Base-by-base conservation (phyloP, 345 rosid genomes). In the Carallia brachiata region DNA sequence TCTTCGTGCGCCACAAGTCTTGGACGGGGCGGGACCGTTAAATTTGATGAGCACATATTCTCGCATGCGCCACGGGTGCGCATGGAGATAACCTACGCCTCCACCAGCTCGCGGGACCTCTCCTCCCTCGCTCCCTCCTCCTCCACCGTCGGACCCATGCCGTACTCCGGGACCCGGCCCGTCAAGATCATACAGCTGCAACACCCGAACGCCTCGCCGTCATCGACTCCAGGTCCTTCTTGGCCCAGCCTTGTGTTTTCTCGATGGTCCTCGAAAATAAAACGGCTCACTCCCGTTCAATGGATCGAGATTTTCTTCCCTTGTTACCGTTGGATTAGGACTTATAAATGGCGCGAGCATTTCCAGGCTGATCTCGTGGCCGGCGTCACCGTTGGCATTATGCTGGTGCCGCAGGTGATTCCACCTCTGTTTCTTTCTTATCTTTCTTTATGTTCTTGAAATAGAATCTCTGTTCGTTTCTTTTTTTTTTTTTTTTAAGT, bases 371-470 rank as follows among this genome's bases (percentile, higher is more conserved):
- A 96, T 87, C 92, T 96, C 71, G 82, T 90, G 90, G 98, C 99
- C 19, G 99, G 99, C 19, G 65, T 78, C 71, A 92, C 99, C 80
- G 92, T 90, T 73, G 99, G 95, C 39, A 63, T 96, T 63, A 96
- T 96, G 99, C 98, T 96, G 48, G 97, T 96, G n/a, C 99, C 99
- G 12, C 99, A 96, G 98, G 99, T 92, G 62, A 80, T 75, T 66
- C n/a, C 55, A 6, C 59, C 66, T 0, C 48, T 52, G n/a, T 69
- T 54, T 34, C 66, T 17, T 61, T n/a, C n/a, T n/a, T n/a, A n/a
- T 34, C 66, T 17, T 61, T 16, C 60, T 30, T 19, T 44, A 27
- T 56, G 16, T 56, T 56, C 31, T 30, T 30, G 60, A 56, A 27
- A 44, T 44, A 4, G 16, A 13, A 4, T 57, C 39, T 27, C 28